These are phyloP conservation scores for Chrysochromulina tobinii DNA, from an alignment of 78 protist species.

Conservation along the genomic window DNA sequence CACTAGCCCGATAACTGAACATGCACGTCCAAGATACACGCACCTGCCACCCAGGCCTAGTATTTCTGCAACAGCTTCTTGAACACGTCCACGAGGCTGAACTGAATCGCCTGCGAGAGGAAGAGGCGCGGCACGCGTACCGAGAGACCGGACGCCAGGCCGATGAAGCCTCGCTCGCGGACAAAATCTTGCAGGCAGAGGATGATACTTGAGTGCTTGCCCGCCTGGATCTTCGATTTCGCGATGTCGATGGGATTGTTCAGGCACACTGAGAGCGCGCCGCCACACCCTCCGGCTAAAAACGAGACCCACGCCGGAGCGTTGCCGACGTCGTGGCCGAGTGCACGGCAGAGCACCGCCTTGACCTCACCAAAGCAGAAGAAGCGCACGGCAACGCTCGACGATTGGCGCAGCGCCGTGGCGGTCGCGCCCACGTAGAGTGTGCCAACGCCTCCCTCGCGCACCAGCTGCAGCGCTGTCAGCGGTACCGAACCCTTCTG, in stretches of 20 bases:
- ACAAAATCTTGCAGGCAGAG: neutral
- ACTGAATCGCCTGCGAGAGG: neutral
- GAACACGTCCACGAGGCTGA: neutral
- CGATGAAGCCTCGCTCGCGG: neutral
- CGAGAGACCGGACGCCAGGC: neutral
- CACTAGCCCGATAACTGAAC: too few relatives aligned
- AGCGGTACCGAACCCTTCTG: neutral
- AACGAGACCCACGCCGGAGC: neutral
- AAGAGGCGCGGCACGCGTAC: neutral
- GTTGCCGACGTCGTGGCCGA: neutral
- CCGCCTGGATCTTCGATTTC: neutral
- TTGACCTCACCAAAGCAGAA: neutral
- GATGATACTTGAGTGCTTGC: neutral
- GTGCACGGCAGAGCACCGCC: neutral
- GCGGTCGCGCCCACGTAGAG: neutral
- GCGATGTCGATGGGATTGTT: neutral
- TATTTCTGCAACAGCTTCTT: too few relatives aligned
- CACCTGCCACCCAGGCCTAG: too few relatives aligned
- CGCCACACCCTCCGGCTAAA: neutral
- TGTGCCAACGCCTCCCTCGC: neutral
- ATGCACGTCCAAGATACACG: too few relatives aligned
- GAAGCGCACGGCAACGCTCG: conserved; percentile 4
- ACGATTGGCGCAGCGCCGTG: neutral
- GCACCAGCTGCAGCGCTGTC: neutral
- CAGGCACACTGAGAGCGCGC: neutral